These are phyloP conservation scores for Penicillium psychrofluorescens DNA, from an alignment of 495 filamentous ascomycete species.

Conservation along the genomic window DNA sequence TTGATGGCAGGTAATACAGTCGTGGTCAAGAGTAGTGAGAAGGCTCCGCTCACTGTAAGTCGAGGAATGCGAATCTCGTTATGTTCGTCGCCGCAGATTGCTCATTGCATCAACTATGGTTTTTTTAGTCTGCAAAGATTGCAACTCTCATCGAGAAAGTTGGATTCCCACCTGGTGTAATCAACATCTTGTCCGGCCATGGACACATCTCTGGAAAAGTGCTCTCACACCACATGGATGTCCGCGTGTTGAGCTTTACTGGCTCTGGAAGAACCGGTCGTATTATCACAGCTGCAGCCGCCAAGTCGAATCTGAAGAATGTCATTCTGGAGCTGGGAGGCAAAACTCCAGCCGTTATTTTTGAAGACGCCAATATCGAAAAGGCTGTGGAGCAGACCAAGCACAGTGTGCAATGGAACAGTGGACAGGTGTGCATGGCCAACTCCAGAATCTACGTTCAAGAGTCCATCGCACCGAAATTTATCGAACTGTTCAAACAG, in stretches of 20 bases:
- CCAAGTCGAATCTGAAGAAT: conserved; percentile 95
- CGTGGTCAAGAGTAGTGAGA: conserved; percentile 91
- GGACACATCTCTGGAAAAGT: conserved; percentile 87
- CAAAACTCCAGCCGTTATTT: conserved; percentile 97
- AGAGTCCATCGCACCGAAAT: conserved; percentile 92
- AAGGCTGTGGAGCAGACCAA: conserved; percentile 97
- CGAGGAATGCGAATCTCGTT: no score
- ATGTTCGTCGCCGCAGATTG: no score
- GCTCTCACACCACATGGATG: conserved; percentile 88
- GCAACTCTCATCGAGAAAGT: conserved; percentile 71
- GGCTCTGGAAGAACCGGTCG: conserved; percentile 89
- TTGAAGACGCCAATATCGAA: conserved; percentile 92
- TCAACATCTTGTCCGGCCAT: conserved; percentile 93
- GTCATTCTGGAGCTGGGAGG: conserved; percentile 95
- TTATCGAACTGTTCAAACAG: conserved; percentile 79
- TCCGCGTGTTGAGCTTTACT: conserved; percentile 98
- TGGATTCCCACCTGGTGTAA: conserved; percentile 91
- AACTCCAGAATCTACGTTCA: conserved; percentile 95
- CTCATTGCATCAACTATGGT: conserved; percentile 18
- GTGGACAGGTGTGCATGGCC: conserved; percentile 97
- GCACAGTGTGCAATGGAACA: conserved; percentile 98
- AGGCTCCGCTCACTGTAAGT: conserved; percentile 71
- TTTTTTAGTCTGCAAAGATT: conserved; percentile 59
- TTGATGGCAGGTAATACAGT: conserved; percentile 84
- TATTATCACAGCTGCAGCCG: conserved; percentile 91